Conservation (phyloP, 805 yeast species). For the Middelhovenomyces tepae region DNA sequence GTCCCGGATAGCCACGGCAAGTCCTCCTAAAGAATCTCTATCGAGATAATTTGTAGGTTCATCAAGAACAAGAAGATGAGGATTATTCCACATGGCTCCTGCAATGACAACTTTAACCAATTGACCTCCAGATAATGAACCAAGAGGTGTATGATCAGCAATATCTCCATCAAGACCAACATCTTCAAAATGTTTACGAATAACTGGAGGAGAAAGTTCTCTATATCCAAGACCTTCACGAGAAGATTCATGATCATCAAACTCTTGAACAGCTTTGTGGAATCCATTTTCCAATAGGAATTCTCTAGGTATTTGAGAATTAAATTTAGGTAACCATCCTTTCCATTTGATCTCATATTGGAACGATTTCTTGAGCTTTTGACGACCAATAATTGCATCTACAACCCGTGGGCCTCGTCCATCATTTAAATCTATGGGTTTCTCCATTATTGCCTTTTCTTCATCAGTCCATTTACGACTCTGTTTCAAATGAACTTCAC, state of each 20-base stretch:
- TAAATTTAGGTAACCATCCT: conserved; percentile 83
- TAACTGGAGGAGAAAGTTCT: conserved; percentile 83
- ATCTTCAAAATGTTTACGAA: conserved; percentile 93
- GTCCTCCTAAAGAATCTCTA: conserved; percentile 95
- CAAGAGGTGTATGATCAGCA: conserved; percentile 97
- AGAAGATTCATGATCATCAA: conserved; percentile 98
- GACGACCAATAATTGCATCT: conserved; percentile 96
- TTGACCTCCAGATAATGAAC: conserved; percentile 96
- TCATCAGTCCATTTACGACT: conserved; percentile 76
- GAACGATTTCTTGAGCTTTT: conserved; percentile 90
- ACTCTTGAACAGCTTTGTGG: conserved; percentile 84
- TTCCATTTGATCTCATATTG: conserved; percentile 96
- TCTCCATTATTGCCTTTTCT: conserved; percentile 68
- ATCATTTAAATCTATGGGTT: conserved; percentile 71
- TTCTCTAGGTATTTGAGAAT: conserved; percentile 89
- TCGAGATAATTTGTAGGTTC: conserved; percentile 98
- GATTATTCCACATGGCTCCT: conserved; percentile 99
- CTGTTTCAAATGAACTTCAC: conserved; percentile 91
- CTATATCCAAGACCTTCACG: conserved; percentile 99
- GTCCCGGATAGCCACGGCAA: conserved; percentile 95
- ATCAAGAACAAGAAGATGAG: conserved; percentile 89
- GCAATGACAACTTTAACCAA: conserved; percentile 97
- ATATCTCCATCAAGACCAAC: conserved; percentile 97
- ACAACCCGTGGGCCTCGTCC: conserved; percentile 82
- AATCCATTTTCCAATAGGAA: conserved; percentile 74